Evolutionary conservation across 2,329 filamentous ascomycete genomes (phyloP), one percentile per base, ranked within the genome.

Genomic region (Hypoxylon sp.): DNA sequence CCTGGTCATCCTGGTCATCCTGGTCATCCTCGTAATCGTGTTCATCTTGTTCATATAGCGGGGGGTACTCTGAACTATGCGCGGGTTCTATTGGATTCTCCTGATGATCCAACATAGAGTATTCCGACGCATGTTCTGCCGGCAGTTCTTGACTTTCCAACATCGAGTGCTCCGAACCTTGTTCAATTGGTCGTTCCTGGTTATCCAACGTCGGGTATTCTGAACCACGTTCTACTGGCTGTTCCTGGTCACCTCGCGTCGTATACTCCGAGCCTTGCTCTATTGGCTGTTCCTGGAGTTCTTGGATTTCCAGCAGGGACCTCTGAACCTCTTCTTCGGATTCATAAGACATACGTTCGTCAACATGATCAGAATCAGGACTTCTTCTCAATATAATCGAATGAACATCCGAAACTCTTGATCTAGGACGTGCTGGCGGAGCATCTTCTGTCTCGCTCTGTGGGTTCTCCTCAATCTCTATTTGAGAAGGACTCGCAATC

Each of bases 1-100:
- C 17, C 7, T 8, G n/a, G 35, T 72, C 65, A 27, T 61, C 39
- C 35, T 65, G 71, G 48, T 79, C 79, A 3, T 32, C 17, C 7
- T 8, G n/a, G 32, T 79, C 79, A 3, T 32, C 17, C 7, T 8
- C 6, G 32, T 79, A 78, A 3, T 32, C 17, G 1, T 8, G n/a
- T 37, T 72, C 65, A 27, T 61, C 42, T 29, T 65, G 71, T 48
- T 79, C 79, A 1, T 80, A 75, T 0, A 87, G 74, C 66, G 85
- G 75, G 0, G 85, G 85, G 68, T 81, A 84, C 32, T 85, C 84
- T 21, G 84, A 82, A 6, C 68, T 62, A 31, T 77, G 32, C 11
- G 32, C 10, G 10, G 32, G n/a, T 44, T 21, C 21, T 17, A 29
- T n/a, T 21, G 17, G 39, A 7, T 21, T 21, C 19, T 44, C 39